phyloP scores from a whole-genome alignment of 164 flowering plant genomes.

The Akebia trifoliata region DNA sequence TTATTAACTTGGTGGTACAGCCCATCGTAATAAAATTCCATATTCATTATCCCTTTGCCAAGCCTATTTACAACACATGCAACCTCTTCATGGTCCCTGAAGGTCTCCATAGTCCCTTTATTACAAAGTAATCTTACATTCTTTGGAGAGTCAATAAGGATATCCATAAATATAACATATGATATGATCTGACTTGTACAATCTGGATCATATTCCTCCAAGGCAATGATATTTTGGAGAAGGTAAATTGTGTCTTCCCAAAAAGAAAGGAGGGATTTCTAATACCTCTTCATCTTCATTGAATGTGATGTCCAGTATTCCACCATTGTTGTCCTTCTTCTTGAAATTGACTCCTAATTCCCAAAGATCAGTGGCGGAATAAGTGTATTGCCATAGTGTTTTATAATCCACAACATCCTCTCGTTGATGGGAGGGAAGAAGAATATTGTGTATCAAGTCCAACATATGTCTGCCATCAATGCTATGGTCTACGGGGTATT shows the following conservation, averaged over 20 bases:
- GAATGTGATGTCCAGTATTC: conserved; percentile 3
- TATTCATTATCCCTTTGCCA: no score
- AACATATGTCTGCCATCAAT: background rate
- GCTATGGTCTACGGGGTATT: background rate
- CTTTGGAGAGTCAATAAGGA: conserved; percentile 4
- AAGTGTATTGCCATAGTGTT: background rate
- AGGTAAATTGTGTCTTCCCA: background rate
- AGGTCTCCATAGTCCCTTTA: background rate
- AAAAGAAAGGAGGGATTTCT: conserved; percentile 1
- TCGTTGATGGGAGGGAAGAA: background rate
- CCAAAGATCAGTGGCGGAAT: conserved; percentile 8
- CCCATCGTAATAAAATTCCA: no score
- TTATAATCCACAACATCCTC: background rate
- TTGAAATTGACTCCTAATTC: no score
- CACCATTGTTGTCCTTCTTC: no score
- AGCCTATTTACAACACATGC: no score
- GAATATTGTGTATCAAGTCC: background rate
- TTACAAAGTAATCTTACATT: conserved; percentile 5
- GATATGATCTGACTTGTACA: background rate
- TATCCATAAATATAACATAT: conserved; percentile 6
- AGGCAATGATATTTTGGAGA: conserved; percentile 9
- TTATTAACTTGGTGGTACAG: no score
- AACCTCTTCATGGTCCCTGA: no score
- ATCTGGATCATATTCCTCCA: conserved; percentile 5
- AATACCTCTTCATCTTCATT: conserved; percentile 1